Evolutionary conservation across 2,329 filamentous ascomycete genomes (phyloP), one percentile per base, ranked within the genome.

Genomic region (Diaporthe longicolla): DNA sequence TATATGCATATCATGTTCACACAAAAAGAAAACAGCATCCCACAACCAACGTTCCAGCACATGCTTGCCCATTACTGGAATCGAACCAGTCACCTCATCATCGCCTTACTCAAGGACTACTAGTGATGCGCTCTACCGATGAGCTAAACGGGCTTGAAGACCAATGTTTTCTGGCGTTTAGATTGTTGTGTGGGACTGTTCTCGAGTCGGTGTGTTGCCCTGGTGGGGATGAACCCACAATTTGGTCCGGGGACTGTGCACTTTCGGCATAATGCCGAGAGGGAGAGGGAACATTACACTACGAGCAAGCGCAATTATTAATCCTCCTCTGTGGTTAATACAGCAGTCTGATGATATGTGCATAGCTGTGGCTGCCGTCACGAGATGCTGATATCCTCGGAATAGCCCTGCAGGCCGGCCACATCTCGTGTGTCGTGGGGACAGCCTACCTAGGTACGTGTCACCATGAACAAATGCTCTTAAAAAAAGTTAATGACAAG

Each of bases 1-100:
- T 17, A 63, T 17, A 63, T 29, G 9, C 19, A 32, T 48, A 4
- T 26, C 19, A 10, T 26, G 24, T 50, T 21, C 29, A 50, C 29
- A 19, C 43, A 66, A 66, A 66, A 66, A 52, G 45, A 13, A 0
- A 52, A 37, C 3, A 3, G 4, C 2, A 19, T 7, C 21, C 7
- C 8, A 26, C 1, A 3, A 8, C 2, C 9, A 21, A 10, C 5
- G 2, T 13, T 52, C 21, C 3, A 2, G 6, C 10, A 35, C 2
- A 3, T 8, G 19, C 5, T 9, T 66, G 63, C 63, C 63, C 63
- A 66, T 66, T 66, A 66, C 63, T 66, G 63, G 61, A 66, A 66
- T 66, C 61, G 61, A 65, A 65, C 59, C 59, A 65, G 59, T 65
- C 59, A 65, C 59, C 59, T 65, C 59, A 65, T 65, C 59, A 65